phyloP scores from a whole-genome alignment of 768 basidiomycete species.

The Lentinus tigrinus region DNA sequence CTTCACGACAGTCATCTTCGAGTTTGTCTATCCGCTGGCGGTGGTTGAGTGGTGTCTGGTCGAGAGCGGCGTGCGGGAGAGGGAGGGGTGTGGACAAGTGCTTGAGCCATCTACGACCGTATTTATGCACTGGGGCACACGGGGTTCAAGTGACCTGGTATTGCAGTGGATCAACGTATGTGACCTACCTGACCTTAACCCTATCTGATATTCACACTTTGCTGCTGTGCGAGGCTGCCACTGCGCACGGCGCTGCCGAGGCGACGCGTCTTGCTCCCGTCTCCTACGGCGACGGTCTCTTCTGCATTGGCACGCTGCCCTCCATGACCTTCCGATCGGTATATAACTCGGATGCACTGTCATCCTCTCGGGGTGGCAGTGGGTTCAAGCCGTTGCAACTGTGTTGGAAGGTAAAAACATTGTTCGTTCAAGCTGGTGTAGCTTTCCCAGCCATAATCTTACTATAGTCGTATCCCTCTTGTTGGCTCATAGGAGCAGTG shows the following conservation, averaged over 20 bases:
- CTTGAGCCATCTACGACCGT: neutral
- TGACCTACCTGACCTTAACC: neutral
- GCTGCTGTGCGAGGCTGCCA: too few relatives aligned
- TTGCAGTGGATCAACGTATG: neutral
- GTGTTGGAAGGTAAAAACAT: too few relatives aligned
- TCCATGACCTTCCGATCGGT: neutral
- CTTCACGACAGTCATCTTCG: conserved; percentile 29
- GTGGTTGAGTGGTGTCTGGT: neutral
- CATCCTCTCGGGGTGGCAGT: neutral
- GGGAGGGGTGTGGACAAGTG: neutral
- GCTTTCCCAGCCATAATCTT: too few relatives aligned
- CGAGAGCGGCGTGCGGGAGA: neutral
- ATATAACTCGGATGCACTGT: neutral
- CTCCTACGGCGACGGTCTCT: neutral
- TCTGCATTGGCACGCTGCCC: neutral
- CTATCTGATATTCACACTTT: neutral
- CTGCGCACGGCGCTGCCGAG: neutral
- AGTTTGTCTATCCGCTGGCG: neutral
- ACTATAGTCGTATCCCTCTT: too few relatives aligned
- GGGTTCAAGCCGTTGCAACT: neutral
- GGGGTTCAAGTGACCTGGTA: neutral
- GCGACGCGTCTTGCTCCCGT: neutral
- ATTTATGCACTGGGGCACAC: neutral
- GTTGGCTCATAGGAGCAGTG: too few relatives aligned
- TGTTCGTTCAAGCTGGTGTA: too few relatives aligned